A percentile compares a stretch with the other conserved stretches of the same genome.
Evolutionary conservation across 2,329 filamentous ascomycete species (phyloP).

Genomic region (Phaeosphaeriaceae sp.): DNA sequence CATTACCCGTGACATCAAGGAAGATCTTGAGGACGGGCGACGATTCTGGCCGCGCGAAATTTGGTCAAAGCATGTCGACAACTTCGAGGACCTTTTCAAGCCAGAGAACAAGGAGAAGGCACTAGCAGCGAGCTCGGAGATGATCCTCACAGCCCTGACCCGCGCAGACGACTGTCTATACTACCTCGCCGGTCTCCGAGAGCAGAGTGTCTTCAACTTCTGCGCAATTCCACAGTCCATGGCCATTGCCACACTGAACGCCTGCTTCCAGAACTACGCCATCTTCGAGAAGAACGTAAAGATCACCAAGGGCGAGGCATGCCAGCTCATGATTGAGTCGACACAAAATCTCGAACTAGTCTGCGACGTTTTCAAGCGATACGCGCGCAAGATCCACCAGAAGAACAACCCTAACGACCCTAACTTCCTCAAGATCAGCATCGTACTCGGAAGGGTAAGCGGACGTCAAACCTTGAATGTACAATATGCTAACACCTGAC

Average conservation of each 20-base stretch:
- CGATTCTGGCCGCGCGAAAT: slow-evolving; percentile 96
- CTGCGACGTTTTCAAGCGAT: slow-evolving; percentile 81
- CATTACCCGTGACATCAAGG: slow-evolving; percentile 93
- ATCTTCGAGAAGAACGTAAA: slow-evolving; percentile 91
- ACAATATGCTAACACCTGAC: slow-evolving; percentile 7
- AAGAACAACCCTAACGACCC: slow-evolving; percentile 96
- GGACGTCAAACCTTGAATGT: neutral
- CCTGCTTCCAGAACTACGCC: slow-evolving; percentile 88
- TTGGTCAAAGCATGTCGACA: slow-evolving; percentile 92
- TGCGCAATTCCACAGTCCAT: slow-evolving; percentile 95
- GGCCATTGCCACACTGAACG: slow-evolving; percentile 93
- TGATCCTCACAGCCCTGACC: slow-evolving; percentile 88
- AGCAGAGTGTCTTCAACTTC: slow-evolving; percentile 99
- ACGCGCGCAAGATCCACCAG: slow-evolving; percentile 81
- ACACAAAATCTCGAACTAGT: slow-evolving; percentile 87
- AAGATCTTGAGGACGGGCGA: slow-evolving; percentile 86
- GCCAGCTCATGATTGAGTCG: slow-evolving; percentile 87
- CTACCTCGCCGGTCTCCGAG: slow-evolving; percentile 92
- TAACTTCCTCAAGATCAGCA: slow-evolving; percentile 89
- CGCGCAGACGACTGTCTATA: slow-evolving; percentile 94
- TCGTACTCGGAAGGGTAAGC: slow-evolving; percentile 82
- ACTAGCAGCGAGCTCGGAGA: slow-evolving; percentile 86
- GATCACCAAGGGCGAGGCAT: slow-evolving; percentile 94
- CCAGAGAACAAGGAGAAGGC: slow-evolving; percentile 79
- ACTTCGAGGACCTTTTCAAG: slow-evolving; percentile 89